Base-by-base conservation (phyloP, 805 yeast genomes). In the Spathaspora hagerdaliae region DNA sequence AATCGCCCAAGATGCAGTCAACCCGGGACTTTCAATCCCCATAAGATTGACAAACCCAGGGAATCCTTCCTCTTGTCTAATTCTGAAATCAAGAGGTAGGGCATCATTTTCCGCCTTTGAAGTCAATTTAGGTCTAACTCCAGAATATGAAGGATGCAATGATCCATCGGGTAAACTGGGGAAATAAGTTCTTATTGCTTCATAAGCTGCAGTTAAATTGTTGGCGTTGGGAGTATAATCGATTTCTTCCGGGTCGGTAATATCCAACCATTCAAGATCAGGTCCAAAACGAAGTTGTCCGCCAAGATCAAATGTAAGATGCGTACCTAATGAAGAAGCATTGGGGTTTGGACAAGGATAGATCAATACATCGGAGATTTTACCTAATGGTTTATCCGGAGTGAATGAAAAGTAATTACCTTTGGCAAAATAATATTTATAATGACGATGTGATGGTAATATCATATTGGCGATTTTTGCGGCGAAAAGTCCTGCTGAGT, bases 21-120 rank as follows among this genome's bases (percentile, higher is more conserved):
- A 69, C 0, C 97, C 97, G 0, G 97, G 97, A 56, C 94, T 85
- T 60, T 90, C 97, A 11, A 90, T 89, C 1, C 92, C 95, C 37
- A 89, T 57, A 43, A 87, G 67, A 52, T 87, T 90, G 27, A 89
- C 76, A 56, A 88, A 90, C 1, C 96, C 96, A 2, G 83, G 83
- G 54, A 75, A 81, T 0, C 83, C 90, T 1, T 73, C 76, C 52
- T 87, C 94, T 55, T 85, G 79, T 43, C 79, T 64, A 31, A 90
- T 85, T 19, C 81, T 65, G 59, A 89, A 90, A 58, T 91, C 97
- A 38, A 81, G 80, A 62, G 87, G 86, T 24, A 49, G 33, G 36
- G 59, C 61, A 24, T 62, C 58, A 31, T 58, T 63, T 8, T 59
- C 61, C 5, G 67, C 74, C 3, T 75, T 72, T 0, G 78, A 77